These are phyloP conservation scores for Pleodorina starrii DNA, from an alignment of 139 green algal species.

Conservation along the genomic window DNA sequence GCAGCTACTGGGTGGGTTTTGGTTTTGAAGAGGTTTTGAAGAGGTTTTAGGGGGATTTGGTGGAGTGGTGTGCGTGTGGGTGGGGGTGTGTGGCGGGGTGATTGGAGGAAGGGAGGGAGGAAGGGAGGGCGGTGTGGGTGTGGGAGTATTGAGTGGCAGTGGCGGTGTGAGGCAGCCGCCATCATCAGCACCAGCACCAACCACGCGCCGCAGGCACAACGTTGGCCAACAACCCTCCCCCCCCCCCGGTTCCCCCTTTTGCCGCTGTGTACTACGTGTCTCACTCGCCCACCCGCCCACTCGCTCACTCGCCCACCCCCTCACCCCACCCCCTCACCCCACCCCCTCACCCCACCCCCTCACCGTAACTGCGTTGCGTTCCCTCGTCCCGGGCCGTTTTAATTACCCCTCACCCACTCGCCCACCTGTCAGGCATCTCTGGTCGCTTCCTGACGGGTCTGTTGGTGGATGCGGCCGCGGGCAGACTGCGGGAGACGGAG, in stretches of 20 bases:
- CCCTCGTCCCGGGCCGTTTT: too few species aligned
- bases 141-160: background rate
- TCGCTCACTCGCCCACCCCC: too few species aligned
- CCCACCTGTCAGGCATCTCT: conserved; percentile 70
- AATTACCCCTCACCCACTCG: too few species aligned
- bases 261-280: background rate
- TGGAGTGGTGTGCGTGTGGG: background rate
- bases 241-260: too few species aligned
- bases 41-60: too few species aligned
- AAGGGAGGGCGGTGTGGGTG: background rate
- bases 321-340: background rate
- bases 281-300: background rate
- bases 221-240: too few species aligned
- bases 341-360: background rate
- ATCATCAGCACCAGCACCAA: too few species aligned
- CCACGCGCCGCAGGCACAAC: too few species aligned
- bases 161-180: too few species aligned
- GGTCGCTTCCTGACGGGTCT: conserved; percentile 87
- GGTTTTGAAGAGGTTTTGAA: background rate
- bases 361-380: too few species aligned
- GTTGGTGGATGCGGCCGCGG: conserved; percentile 72
- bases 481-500: conserved; percentile 70
- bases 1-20: conserved; percentile 83
- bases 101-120: background rate
- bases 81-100: too few species aligned